Evolutionary conservation across 768 basidiomycete species (phyloP).

Genomic region (Pisolithus tinctorius): DNA sequence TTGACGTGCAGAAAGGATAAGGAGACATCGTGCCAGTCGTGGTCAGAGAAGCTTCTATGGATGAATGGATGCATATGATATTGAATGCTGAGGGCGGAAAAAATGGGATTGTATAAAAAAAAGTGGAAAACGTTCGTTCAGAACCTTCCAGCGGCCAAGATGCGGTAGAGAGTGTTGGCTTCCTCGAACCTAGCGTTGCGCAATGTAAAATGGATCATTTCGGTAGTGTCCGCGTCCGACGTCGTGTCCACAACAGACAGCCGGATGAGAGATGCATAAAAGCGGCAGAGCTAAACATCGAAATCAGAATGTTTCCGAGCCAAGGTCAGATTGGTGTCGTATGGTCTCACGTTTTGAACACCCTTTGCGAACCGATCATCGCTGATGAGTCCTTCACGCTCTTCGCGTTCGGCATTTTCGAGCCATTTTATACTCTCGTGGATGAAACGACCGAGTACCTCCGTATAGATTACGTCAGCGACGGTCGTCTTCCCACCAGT

Average conservation of each 20-base stretch:
- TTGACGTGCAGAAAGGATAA: too few species aligned
- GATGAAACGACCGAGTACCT: constrained; percentile 65
- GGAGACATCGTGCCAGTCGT: too few species aligned
- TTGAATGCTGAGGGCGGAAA: background rate
- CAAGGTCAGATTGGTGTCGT: background rate
- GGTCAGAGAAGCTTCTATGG: background rate
- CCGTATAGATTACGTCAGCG: constrained; percentile 55
- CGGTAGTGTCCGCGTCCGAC: constrained; percentile 63
- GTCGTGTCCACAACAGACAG: constrained; percentile 54
- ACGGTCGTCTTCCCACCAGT: constrained; percentile 50
- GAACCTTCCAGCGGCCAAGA: constrained; percentile 41
- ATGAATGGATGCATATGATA: background rate
- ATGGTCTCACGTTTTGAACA: constrained; percentile 54
- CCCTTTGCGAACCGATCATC: constrained; percentile 72
- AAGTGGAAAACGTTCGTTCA: constrained; percentile 3
- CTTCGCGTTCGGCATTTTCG: constrained; percentile 62
- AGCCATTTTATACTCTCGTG: constrained; percentile 66
- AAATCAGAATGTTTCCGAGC: background rate
- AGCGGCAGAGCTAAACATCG: constrained; percentile 54
- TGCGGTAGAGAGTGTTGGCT: constrained; percentile 65
- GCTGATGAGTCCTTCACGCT: constrained; percentile 57
- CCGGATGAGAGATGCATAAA: constrained; percentile 67
- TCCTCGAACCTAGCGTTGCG: constrained; percentile 70
- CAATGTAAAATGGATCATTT: constrained; percentile 74
- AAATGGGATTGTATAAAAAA: background rate